Conservation (phyloP, 2,329 filamentous ascomycete genomes). For the Trichoderma brevicompactum region DNA sequence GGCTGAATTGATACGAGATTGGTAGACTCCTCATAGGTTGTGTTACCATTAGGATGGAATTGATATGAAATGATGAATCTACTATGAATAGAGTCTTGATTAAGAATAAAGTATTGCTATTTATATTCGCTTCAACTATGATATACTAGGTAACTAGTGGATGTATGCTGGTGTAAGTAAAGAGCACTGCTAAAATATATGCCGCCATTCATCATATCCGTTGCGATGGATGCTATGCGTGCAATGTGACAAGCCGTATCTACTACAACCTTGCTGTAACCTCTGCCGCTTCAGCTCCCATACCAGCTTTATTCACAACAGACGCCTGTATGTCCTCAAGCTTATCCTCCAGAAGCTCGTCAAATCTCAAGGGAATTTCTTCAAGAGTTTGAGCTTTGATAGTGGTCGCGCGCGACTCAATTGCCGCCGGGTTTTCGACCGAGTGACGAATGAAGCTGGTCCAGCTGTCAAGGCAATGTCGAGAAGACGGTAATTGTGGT, state of each 20-base stretch:
- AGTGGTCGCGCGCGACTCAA: constrained; percentile 49
- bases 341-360: constrained; percentile 48
- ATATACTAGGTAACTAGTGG: too few relatives aligned
- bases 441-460: constrained; percentile 57
- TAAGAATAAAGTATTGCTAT: too few relatives aligned
- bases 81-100: too few relatives aligned
- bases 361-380: constrained; percentile 52
- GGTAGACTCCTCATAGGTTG: too few relatives aligned
- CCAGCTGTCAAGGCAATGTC: constrained; percentile 60
- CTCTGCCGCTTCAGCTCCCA: not conserved
- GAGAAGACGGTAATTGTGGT: constrained; percentile 48
- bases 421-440: constrained; percentile 41
- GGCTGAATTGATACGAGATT: too few relatives aligned
- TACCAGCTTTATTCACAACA: constrained; percentile 39
- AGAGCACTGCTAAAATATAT: not conserved
- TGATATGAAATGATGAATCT: too few relatives aligned
- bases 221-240: too few relatives aligned
- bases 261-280: constrained; percentile 3
- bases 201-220: not conserved
- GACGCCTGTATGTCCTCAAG: constrained; percentile 50
- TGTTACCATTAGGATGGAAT: too few relatives aligned
- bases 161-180: not conserved
- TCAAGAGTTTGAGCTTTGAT: constrained; percentile 57
- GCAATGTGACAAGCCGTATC: too few relatives aligned
- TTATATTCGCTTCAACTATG: too few relatives aligned